Percentiles rank a stretch among this genome's conserved stretches.
phyloP scores from a whole-genome alignment of 2,329 filamentous ascomycete genomes.

The Eurotiales sp. region DNA sequence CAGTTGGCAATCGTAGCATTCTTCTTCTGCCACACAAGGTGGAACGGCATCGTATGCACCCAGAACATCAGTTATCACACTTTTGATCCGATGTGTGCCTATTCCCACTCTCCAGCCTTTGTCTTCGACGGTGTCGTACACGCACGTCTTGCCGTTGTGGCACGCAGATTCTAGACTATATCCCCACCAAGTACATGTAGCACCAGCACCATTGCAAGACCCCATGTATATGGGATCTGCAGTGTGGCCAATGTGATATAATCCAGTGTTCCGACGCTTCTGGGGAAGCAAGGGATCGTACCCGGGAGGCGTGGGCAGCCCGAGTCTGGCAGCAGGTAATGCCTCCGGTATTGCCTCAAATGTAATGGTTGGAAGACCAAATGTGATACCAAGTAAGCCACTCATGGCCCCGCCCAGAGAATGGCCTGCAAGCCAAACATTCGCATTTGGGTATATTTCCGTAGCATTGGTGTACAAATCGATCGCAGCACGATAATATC shows the following conservation, averaged over 20 bases:
- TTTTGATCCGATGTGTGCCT: slow-evolving; percentile 84
- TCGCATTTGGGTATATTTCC: slow-evolving; percentile 75
- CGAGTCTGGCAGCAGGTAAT: slow-evolving; percentile 76
- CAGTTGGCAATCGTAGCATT: slow-evolving; percentile 81
- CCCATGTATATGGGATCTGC: slow-evolving; percentile 95
- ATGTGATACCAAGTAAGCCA: slow-evolving; percentile 85
- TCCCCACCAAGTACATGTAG: slow-evolving; percentile 83
- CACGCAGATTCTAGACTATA: slow-evolving; percentile 94
- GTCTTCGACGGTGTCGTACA: slow-evolving; percentile 88
- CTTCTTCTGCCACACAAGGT: slow-evolving; percentile 68
- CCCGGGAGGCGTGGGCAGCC: slow-evolving; percentile 79
- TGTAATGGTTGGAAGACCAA: slow-evolving; percentile 83
- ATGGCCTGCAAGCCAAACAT: slow-evolving; percentile 87
- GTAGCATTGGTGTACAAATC: slow-evolving; percentile 93
- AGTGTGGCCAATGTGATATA: slow-evolving; percentile 90
- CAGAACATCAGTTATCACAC: slow-evolving; percentile 84
- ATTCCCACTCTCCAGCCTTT: slow-evolving; percentile 90
- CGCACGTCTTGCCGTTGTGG: slow-evolving; percentile 81
- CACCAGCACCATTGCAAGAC: slow-evolving; percentile 84
- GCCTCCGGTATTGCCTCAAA: slow-evolving; percentile 93
- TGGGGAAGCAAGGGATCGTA: slow-evolving; percentile 69
- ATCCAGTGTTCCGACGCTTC: slow-evolving; percentile 66
- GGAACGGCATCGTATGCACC: slow-evolving; percentile 78
- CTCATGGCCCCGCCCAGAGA: slow-evolving; percentile 87
- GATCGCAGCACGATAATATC: slow-evolving; percentile 84